These are phyloP conservation scores for Gigaspora rosea DNA, from an alignment of 192 early-diverging fungal species.

Conservation along the genomic window DNA sequence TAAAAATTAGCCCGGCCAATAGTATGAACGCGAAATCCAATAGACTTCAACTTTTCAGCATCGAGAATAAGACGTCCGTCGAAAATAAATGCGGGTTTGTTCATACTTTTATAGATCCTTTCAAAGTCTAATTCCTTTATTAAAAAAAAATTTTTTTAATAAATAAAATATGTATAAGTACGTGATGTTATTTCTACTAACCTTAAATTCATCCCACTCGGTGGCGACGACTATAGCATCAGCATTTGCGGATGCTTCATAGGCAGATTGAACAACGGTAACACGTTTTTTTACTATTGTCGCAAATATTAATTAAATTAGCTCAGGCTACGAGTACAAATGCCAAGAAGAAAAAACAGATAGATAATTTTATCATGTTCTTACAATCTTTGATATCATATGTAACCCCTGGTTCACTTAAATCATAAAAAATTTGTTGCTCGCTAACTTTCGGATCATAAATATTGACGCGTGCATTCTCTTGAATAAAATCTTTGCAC, in stretches of 20 bases:
- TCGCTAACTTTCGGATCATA: slow-evolving; percentile 90
- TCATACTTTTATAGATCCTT: slow-evolving; percentile 67
- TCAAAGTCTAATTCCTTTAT: slow-evolving; percentile 64
- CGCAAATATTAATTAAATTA: slow-evolving; percentile 7
- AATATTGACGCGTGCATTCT: slow-evolving; percentile 72
- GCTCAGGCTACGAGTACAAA: too few species aligned
- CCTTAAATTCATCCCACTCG: slow-evolving; percentile 92
- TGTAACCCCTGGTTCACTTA: slow-evolving; percentile 59
- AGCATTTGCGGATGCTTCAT: slow-evolving; percentile 68
- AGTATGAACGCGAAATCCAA: slow-evolving; percentile 78
- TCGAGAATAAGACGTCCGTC: slow-evolving; percentile 87
- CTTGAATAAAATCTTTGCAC: slow-evolving; percentile 76
- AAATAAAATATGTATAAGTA: not conserved
- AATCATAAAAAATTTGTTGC: slow-evolving; percentile 70
- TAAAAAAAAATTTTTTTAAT: not conserved
- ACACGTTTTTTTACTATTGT: slow-evolving; percentile 61
- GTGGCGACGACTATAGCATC: slow-evolving; percentile 84
- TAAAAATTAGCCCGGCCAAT: slow-evolving; percentile 60
- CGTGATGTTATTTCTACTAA: slow-evolving; percentile 5
- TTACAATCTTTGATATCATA: slow-evolving; percentile 45
- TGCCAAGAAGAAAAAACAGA: too few species aligned
- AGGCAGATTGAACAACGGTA: slow-evolving; percentile 62
- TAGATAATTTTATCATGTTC: not conserved
- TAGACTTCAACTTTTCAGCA: slow-evolving; percentile 57
- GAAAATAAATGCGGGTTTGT: slow-evolving; percentile 86